phyloP scores from a whole-genome alignment of 2,329 filamentous ascomycete species.

The Alternaria sp. region DNA sequence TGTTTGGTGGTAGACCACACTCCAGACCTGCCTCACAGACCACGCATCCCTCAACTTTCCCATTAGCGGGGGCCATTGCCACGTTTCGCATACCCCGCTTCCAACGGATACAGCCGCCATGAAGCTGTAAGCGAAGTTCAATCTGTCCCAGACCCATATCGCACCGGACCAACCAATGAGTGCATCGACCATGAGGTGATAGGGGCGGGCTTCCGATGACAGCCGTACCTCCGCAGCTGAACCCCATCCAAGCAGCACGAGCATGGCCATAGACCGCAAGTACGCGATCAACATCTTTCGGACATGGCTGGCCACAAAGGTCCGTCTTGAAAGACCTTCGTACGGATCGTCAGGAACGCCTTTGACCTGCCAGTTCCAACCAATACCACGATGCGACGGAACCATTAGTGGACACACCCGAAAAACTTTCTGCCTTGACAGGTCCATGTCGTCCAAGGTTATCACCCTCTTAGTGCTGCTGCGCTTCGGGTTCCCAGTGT shows the following conservation, averaged over 20 bases:
- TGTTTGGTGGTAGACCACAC: constrained; percentile 7
- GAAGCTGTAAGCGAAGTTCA: neutral
- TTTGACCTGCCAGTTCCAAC: constrained; percentile 12
- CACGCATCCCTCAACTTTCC: neutral
- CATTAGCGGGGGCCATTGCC: constrained; percentile 8
- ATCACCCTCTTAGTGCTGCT: neutral
- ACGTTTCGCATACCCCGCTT: neutral
- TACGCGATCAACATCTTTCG: neutral
- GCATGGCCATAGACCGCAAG: neutral
- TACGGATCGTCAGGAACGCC: neutral
- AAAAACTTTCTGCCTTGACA: neutral
- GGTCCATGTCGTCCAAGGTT: no score
- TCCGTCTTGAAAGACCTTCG: neutral
- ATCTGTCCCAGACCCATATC: neutral
- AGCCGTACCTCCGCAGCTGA: neutral
- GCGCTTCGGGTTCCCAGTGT: neutral
- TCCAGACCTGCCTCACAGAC: constrained; percentile 11
- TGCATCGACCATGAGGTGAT: neutral
- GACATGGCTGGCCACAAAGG: neutral
- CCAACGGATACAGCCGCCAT: neutral
- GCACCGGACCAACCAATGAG: neutral
- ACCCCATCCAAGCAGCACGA: neutral
- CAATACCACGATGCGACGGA: constrained; percentile 3
- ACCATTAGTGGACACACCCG: constrained; percentile 2
- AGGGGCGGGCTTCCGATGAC: neutral